Evolutionary conservation across 192 early-diverging fungal genomes (phyloP).

Genomic region (Chytriomyces confervae): DNA sequence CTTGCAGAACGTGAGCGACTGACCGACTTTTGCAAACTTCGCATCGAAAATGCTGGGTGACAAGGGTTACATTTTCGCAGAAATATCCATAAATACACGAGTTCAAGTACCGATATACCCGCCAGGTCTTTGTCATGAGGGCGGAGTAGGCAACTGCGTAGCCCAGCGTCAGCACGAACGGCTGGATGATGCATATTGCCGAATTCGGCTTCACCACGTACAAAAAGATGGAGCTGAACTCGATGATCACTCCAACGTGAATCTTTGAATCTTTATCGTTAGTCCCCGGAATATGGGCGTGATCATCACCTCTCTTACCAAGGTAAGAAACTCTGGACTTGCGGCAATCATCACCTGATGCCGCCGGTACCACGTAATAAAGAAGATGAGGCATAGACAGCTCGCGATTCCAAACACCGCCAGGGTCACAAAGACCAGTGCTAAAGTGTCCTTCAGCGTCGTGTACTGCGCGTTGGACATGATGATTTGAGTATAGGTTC

Average conservation of each 20-base stretch:
- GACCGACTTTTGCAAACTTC: not conserved
- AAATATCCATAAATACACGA: not conserved
- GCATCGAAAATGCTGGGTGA: not conserved
- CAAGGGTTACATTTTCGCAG: not conserved
- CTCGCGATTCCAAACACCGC: not conserved
- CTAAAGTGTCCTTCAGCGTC: not conserved
- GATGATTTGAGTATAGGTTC: conserved; percentile 4
- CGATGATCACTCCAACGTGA: not conserved
- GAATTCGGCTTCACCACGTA: not conserved
- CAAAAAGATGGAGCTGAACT: not conserved
- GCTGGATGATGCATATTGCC: not conserved
- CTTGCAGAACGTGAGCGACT: not conserved
- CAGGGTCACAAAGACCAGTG: not conserved
- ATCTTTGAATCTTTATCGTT: not conserved
- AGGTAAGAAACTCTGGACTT: not conserved
- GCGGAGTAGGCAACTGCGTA: not conserved
- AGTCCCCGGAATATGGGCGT: not conserved
- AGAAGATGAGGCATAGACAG: not conserved
- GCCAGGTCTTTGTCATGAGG: not conserved
- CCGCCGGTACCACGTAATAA: not conserved
- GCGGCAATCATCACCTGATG: not conserved
- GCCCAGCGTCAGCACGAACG: not conserved
- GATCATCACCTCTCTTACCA: not conserved
- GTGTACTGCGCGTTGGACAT: not conserved
- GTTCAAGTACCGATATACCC: not conserved